A percentile compares a stretch with the other conserved stretches of the same genome.
Evolutionary conservation across 1,284 basidiomycete genomes (phyloP).

Genomic region (Fomitiporia mediterranea): DNA sequence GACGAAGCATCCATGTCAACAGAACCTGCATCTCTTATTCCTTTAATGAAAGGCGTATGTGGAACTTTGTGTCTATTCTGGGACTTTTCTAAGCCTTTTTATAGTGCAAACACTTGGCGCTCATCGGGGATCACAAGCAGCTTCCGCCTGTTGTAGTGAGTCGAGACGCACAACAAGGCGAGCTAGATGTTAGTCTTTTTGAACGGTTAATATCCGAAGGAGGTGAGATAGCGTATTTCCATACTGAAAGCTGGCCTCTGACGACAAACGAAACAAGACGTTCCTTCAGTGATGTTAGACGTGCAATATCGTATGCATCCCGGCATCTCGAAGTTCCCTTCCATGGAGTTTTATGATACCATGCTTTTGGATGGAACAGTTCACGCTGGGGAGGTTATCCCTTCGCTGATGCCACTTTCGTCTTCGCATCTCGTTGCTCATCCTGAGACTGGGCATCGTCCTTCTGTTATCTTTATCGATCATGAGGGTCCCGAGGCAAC

Average conservation of each 20-base stretch:
- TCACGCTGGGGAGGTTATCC: slow-evolving; percentile 49
- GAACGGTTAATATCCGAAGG: slow-evolving; percentile 81
- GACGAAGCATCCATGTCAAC: slow-evolving; percentile 97
- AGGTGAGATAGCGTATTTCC: slow-evolving; percentile 35
- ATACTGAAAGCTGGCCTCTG: slow-evolving; percentile 1
- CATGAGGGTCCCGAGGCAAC: slow-evolving; percentile 64
- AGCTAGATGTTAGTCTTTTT: slow-evolving; percentile 80
- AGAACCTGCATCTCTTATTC: slow-evolving; percentile 82
- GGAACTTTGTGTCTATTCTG: slow-evolving; percentile 5
- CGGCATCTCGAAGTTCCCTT: slow-evolving; percentile 80
- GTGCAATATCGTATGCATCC: slow-evolving; percentile 96
- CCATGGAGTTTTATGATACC: slow-evolving; percentile 75
- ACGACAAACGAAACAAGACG: slow-evolving; percentile 37
- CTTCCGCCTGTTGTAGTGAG: slow-evolving; percentile 87
- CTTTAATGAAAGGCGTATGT: slow-evolving; percentile 85
- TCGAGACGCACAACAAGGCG: slow-evolving; percentile 62
- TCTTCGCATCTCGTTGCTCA: slow-evolving; percentile 46
- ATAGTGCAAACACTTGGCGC: slow-evolving; percentile 74
- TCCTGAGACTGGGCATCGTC: slow-evolving; percentile 32
- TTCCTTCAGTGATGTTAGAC: slow-evolving; percentile 86
- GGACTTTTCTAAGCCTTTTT: slow-evolving; percentile 12
- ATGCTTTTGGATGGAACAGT: slow-evolving; percentile 72
- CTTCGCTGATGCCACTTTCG: slow-evolving; percentile 52
- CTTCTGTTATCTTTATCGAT: slow-evolving; percentile 74
- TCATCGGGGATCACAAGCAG: slow-evolving; percentile 97